Conservation (phyloP, 768 basidiomycete genomes). For the Tulasnella sp. region DNA sequence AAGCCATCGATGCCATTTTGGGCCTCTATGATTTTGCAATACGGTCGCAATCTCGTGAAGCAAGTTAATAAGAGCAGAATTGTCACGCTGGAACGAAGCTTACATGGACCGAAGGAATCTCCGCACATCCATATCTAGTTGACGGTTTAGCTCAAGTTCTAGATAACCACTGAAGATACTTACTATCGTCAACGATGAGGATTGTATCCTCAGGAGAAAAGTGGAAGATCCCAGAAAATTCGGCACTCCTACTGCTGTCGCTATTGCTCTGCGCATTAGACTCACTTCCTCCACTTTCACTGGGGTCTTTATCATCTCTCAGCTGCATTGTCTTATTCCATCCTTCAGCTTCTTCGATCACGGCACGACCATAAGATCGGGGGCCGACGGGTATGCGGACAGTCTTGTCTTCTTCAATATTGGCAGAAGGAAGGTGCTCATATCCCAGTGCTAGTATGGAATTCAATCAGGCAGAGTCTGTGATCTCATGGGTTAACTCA, state of each 20-base stretch:
- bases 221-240: constrained; percentile 44
- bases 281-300: constrained; percentile 34
- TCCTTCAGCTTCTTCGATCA: constrained; percentile 47
- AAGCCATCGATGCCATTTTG: constrained; percentile 44
- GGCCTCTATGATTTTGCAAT: constrained; percentile 45
- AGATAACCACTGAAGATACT: constrained; percentile 24
- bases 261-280: constrained; percentile 37
- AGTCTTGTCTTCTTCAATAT: constrained; percentile 38
- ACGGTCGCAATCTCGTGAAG: constrained; percentile 43
- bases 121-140: constrained; percentile 43
- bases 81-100: neutral
- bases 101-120: constrained; percentile 44
- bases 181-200: constrained; percentile 41
- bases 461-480: neutral
- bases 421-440: constrained; percentile 44
- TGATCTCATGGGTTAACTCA: neutral
- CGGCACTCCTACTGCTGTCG: constrained; percentile 42
- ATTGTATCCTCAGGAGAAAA: constrained; percentile 44
- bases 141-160: neutral
- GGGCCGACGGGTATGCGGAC: neutral
- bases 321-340: constrained; percentile 42
- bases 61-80: neutral
- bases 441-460: constrained; percentile 40
- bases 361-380: constrained; percentile 44
- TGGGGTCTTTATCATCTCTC: neutral